Evolutionary conservation across 768 basidiomycete genomes (phyloP).

Genomic region (Leccinum truebloodii): DNA sequence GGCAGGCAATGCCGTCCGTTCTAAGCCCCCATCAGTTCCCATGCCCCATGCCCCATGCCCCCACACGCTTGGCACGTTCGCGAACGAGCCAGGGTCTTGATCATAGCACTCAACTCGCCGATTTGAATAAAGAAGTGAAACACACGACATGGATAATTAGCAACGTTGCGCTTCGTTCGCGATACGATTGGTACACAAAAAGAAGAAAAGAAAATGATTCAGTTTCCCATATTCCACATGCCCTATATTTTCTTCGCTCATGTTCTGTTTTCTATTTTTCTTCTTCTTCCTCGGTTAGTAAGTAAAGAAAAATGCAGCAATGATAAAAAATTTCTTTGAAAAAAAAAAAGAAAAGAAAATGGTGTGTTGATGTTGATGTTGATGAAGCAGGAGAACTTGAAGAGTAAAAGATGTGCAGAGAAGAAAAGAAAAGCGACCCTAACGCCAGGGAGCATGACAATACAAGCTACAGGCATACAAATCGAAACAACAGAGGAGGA

Average conservation of each 20-base stretch:
- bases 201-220: not conserved
- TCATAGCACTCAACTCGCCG: not conserved
- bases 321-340: conserved; percentile 6
- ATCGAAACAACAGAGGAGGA: not conserved
- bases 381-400: conserved; percentile 12
- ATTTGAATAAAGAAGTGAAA: not conserved
- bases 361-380: not conserved
- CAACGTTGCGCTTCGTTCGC: not conserved
- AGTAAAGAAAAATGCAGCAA: not conserved
- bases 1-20: not conserved
- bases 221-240: not conserved
- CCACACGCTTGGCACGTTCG: not conserved
- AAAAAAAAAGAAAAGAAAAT: not conserved
- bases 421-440: conserved; percentile 2
- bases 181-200: not conserved
- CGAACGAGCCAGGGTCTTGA: not conserved
- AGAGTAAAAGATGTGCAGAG: conserved; percentile 5
- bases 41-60: not conserved
- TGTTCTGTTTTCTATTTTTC: not conserved
- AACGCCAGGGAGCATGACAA: conserved; percentile 8
- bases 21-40: not conserved
- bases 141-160: not conserved
- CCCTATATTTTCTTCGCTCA: not conserved
- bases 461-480: conserved; percentile 34
- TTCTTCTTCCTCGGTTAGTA: not conserved